These are phyloP conservation scores for Curvularia sp. DNA, from an alignment of 2,329 filamentous ascomycete genomes.

Conservation along the genomic window DNA sequence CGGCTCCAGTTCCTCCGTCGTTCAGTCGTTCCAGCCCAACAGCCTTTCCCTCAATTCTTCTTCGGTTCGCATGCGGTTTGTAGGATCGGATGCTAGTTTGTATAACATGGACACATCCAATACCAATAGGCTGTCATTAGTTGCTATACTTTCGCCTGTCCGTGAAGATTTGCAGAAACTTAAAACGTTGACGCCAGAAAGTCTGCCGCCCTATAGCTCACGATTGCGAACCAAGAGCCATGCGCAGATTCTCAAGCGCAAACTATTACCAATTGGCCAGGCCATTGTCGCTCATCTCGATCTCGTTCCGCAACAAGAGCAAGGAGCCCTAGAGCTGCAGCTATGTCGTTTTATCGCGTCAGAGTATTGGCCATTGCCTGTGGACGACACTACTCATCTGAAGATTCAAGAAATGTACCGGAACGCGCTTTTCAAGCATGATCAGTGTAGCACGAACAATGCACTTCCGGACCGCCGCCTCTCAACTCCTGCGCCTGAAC, in stretches of 20 bases:
- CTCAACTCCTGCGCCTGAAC: no score
- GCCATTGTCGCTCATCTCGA: conserved; percentile 15
- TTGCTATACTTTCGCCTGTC: conserved; percentile 18
- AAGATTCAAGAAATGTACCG: conserved; percentile 23
- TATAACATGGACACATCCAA: not conserved
- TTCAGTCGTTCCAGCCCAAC: conserved; percentile 1
- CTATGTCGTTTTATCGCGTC: conserved; percentile 27
- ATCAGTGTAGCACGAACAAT: not conserved
- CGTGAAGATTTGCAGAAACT: conserved; percentile 17
- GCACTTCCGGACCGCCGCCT: no score
- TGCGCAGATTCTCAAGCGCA: conserved; percentile 24
- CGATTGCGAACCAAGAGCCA: conserved; percentile 15
- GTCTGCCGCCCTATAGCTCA: conserved; percentile 17
- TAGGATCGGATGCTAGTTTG: not conserved
- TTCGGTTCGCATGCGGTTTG: not conserved
- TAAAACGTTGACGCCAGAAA: conserved; percentile 12
- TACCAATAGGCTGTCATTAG: not conserved
- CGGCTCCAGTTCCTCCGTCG: not conserved
- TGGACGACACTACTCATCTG: conserved; percentile 18
- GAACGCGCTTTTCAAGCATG: conserved; percentile 16
- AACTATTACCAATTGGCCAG: conserved; percentile 25
- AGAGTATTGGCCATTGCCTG: conserved; percentile 27
- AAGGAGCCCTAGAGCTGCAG: conserved; percentile 20
- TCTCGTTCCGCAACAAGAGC: not conserved
- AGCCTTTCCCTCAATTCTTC: not conserved